Evolutionary conservation across 2,329 filamentous ascomycete species (phyloP).

Genomic region (Graphilbum sp.): DNA sequence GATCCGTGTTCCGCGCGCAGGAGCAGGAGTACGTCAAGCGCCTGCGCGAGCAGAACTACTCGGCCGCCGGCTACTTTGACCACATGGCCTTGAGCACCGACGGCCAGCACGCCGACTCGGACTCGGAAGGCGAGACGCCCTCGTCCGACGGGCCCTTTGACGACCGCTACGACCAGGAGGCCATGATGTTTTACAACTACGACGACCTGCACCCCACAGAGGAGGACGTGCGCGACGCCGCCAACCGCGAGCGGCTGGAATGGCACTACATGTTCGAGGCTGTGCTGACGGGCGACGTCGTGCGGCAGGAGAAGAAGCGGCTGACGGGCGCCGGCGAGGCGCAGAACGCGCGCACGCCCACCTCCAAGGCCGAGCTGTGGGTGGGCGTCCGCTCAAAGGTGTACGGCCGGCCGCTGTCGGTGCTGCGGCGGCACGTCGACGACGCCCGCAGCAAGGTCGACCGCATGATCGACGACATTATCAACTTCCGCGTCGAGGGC

Average conservation of each 20-base stretch:
- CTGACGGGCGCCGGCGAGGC: conserved; percentile 64
- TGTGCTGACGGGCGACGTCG: conserved; percentile 88
- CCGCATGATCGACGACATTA: conserved; percentile 68
- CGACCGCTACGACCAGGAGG: conserved; percentile 80
- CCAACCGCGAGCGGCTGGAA: conserved; percentile 78
- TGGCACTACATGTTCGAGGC: conserved; percentile 98
- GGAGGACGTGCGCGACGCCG: conserved; percentile 77
- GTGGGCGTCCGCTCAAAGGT: conserved; percentile 69
- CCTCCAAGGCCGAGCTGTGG: conserved; percentile 59
- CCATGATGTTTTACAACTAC: conserved; percentile 80
- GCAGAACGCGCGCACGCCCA: conserved; percentile 20
- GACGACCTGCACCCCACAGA: conserved; percentile 77
- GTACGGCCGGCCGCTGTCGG: conserved; percentile 67
- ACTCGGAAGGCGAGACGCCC: conserved; percentile 81
- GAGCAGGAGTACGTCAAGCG: conserved; percentile 92
- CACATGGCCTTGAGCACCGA: no score
- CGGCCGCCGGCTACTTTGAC: conserved; percentile 53
- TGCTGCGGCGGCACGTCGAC: conserved; percentile 78
- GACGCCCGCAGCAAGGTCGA: conserved; percentile 63
- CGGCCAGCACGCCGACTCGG: conserved; percentile 53
- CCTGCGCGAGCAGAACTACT: conserved; percentile 53
- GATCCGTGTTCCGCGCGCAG: conserved; percentile 50
- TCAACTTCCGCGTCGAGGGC: conserved; percentile 86
- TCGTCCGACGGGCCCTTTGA: conserved; percentile 73
- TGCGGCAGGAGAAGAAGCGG: conserved; percentile 94